Percentiles rank a stretch among this genome's conserved stretches.
phyloP scores from a whole-genome alignment of 1,284 basidiomycete species.

The Papiliotrema flavescens region DNA sequence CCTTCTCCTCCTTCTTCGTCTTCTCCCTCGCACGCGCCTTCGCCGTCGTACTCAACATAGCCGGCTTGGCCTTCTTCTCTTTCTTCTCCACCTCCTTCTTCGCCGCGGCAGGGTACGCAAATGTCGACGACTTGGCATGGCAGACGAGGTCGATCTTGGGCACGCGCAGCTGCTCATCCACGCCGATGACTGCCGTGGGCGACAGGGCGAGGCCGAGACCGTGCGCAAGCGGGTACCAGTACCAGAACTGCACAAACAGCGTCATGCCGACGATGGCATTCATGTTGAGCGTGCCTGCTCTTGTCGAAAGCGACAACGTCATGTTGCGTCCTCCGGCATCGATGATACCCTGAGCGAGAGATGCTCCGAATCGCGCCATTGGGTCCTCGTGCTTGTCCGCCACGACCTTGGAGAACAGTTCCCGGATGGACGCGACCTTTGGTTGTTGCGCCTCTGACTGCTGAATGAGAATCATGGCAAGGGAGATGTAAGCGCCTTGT shows the following conservation, averaged over 20 bases:
- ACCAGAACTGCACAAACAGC: constrained; percentile 97
- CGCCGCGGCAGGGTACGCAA: constrained; percentile 78
- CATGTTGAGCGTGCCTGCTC: constrained; percentile 81
- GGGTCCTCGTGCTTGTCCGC: constrained; percentile 95
- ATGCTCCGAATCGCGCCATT: constrained; percentile 93
- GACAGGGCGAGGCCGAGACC: constrained; percentile 86
- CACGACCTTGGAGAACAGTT: constrained; percentile 81
- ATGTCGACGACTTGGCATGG: constrained; percentile 79
- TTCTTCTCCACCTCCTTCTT: constrained; percentile 88
- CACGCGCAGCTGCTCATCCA: constrained; percentile 79
- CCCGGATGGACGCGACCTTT: constrained; percentile 71
- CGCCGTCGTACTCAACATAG: constrained; percentile 90
- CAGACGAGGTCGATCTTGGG: constrained; percentile 87
- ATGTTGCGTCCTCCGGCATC: constrained; percentile 94
- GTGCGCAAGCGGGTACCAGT: constrained; percentile 97
- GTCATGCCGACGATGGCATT: constrained; percentile 92
- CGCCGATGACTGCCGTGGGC: constrained; percentile 86
- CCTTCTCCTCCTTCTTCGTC: constrained; percentile 63
- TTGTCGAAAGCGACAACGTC: constrained; percentile 85
- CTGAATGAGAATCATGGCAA: constrained; percentile 93
- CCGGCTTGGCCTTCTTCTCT: constrained; percentile 82
- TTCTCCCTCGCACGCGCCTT: constrained; percentile 89
- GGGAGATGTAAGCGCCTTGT: constrained; percentile 90
- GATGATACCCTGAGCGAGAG: constrained; percentile 89
- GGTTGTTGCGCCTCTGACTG: constrained; percentile 85